A percentile compares a stretch with the other conserved stretches of the same genome.
phyloP scores from a whole-genome alignment of 2,329 filamentous ascomycete species.

The Nigrospora osmanthi region DNA sequence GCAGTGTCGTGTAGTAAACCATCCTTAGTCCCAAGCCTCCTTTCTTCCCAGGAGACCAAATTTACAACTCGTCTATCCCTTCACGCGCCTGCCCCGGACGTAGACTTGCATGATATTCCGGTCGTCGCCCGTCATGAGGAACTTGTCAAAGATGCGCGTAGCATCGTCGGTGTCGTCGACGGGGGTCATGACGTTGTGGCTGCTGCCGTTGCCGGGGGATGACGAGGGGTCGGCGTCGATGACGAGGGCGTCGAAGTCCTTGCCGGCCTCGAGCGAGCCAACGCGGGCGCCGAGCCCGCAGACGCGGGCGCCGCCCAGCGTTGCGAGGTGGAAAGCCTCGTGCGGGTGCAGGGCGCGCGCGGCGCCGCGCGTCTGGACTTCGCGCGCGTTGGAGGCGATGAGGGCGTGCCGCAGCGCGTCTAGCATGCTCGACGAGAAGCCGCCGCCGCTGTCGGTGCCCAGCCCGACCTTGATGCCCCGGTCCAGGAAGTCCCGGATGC shows the following conservation, averaged over 20 bases:
- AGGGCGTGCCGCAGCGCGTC: constrained; percentile 51
- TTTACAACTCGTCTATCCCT: not conserved
- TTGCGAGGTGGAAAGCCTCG: constrained; percentile 53
- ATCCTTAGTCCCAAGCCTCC: too few relatives aligned
- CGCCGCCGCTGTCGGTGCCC: constrained; percentile 57
- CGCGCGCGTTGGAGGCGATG: constrained; percentile 42
- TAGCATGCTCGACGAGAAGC: constrained; percentile 52
- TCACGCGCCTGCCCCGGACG: constrained; percentile 35
- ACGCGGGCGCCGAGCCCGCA: constrained; percentile 44
- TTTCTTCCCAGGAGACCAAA: not conserved
- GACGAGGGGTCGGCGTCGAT: constrained; percentile 24
- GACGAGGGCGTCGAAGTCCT: constrained; percentile 55
- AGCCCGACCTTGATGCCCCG: constrained; percentile 57
- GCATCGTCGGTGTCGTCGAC: constrained; percentile 40
- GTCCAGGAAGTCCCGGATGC: constrained; percentile 47
- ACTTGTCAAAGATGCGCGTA: constrained; percentile 50
- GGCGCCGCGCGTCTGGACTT: constrained; percentile 27
- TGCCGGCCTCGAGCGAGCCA: constrained; percentile 50
- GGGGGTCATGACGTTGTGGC: constrained; percentile 40
- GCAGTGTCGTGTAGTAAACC: too few relatives aligned
- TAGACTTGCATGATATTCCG: constrained; percentile 50
- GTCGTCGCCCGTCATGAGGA: constrained; percentile 59
- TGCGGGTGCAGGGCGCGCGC: constrained; percentile 38
- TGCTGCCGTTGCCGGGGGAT: too few relatives aligned
- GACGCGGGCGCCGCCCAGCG: constrained; percentile 52